Evolutionary conservation across 208 protist species (phyloP).

Genomic region (Leishmania tropica): DNA sequence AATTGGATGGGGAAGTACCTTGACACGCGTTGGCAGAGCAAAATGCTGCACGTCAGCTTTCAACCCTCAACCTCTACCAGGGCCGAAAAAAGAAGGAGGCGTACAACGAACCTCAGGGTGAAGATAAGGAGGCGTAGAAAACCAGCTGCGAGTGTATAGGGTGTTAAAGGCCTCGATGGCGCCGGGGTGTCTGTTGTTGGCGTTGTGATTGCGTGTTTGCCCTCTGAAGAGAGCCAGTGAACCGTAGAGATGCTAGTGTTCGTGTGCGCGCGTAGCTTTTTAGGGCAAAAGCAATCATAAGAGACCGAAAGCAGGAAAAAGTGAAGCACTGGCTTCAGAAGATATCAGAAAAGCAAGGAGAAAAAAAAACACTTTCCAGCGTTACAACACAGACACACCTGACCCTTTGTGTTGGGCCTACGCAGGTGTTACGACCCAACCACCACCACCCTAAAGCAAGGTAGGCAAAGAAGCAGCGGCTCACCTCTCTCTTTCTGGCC

Average conservation of each 20-base stretch:
- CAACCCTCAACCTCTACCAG: background rate
- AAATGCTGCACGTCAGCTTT: background rate
- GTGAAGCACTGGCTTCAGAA: background rate
- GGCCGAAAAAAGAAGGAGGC: background rate
- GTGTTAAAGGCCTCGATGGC: background rate
- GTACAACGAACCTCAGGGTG: background rate
- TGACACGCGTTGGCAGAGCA: too few species aligned
- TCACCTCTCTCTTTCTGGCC: background rate
- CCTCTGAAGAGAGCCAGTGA: background rate
- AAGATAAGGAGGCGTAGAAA: background rate
- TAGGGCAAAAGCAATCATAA: background rate
- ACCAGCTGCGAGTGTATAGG: background rate
- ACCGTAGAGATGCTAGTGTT: background rate
- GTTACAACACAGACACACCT: background rate
- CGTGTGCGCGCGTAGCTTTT: background rate
- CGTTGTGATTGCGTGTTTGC: background rate
- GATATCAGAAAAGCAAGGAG: background rate
- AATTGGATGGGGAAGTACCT: background rate
- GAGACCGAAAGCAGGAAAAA: background rate
- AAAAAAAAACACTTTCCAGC: background rate
- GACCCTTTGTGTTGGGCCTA: background rate
- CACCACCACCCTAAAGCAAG: background rate
- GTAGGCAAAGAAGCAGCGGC: background rate
- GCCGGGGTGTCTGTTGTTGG: background rate
- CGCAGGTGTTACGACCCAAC: background rate